phyloP scores from a whole-genome alignment of 2,329 filamentous ascomycete species.

The Pseudopyricularia cyperi region DNA sequence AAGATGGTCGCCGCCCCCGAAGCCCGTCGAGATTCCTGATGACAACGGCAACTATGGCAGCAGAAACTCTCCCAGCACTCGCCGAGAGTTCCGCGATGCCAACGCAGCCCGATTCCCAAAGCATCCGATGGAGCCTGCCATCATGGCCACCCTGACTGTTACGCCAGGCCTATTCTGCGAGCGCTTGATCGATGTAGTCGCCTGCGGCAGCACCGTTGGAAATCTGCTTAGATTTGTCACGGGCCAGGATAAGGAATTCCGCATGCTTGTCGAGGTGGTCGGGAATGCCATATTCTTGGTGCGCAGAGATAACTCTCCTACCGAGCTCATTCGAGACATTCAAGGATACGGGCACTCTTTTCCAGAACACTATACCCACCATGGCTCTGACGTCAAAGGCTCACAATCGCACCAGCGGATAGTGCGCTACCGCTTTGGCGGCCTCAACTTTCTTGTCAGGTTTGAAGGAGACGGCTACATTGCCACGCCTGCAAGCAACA shows the following conservation, averaged over 20 bases:
- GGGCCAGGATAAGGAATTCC: conserved; percentile 32
- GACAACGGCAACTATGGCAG: conserved; percentile 24
- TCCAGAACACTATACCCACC: conserved; percentile 52
- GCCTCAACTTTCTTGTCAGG: conserved; percentile 35
- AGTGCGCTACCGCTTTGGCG: conserved; percentile 43
- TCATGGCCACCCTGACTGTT: conserved; percentile 21
- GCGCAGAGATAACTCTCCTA: conserved; percentile 46
- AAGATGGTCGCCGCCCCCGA: conserved; percentile 29
- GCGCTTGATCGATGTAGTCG: conserved; percentile 37
- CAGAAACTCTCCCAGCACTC: neutral
- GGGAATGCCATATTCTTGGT: conserved; percentile 47
- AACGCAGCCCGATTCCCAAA: conserved; percentile 36
- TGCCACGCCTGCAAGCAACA: conserved; percentile 1
- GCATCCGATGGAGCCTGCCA: conserved; percentile 37
- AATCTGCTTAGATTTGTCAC: conserved; percentile 45
- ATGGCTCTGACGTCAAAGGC: conserved; percentile 37
- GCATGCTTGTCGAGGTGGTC: conserved; percentile 44
- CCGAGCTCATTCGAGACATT: conserved; percentile 39
- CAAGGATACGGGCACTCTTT: conserved; percentile 54
- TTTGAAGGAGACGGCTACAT: conserved; percentile 47
- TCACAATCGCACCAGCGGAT: conserved; percentile 52
- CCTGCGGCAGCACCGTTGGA: conserved; percentile 47
- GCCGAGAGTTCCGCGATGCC: conserved; percentile 34
- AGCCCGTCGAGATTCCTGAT: conserved; percentile 19
- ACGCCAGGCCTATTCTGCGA: conserved; percentile 19